Evolutionary conservation across 306 rosid genomes (phyloP).

Genomic region (Calophaca sinica): DNA sequence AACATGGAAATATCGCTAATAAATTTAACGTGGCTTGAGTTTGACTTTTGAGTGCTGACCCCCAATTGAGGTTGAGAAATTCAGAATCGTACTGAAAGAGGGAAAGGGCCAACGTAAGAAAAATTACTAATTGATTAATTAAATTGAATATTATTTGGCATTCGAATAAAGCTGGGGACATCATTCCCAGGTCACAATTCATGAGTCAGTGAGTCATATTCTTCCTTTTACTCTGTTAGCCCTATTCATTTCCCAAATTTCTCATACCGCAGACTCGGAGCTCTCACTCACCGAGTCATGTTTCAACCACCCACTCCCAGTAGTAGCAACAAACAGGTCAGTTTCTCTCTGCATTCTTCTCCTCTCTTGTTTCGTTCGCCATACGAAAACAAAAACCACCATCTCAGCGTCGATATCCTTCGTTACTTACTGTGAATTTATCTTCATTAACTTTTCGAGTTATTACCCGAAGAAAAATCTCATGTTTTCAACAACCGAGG

Average conservation of each 20-base stretch:
- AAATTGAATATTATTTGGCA: too few species aligned
- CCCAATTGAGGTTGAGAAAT: too few species aligned
- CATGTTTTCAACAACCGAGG: background rate
- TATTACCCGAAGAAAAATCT: background rate
- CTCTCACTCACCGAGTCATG: slow-evolving; percentile 45
- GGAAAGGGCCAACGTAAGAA: too few species aligned
- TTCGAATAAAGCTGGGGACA: too few species aligned
- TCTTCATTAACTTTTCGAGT: background rate
- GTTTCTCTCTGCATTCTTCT: background rate
- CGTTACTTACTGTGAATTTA: background rate
- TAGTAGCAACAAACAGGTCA: slow-evolving; percentile 55
- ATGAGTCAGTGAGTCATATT: too few species aligned
- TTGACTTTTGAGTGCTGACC: too few species aligned
- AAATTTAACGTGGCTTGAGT: too few species aligned
- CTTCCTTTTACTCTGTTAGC: background rate
- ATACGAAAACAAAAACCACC: background rate
- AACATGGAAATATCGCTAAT: too few species aligned
- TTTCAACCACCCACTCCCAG: slow-evolving; percentile 53
- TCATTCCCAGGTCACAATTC: too few species aligned
- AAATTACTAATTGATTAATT: too few species aligned
- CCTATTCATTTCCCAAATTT: background rate
- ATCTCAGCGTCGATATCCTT: background rate
- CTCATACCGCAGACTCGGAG: slow-evolving; percentile 7
- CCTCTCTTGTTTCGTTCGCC: slow-evolving; percentile 31
- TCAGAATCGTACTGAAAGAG: too few species aligned